These are phyloP conservation scores for Thermomyces lanuginosus DNA, from an alignment of 2,329 filamentous ascomycete species.

Conservation along the genomic window DNA sequence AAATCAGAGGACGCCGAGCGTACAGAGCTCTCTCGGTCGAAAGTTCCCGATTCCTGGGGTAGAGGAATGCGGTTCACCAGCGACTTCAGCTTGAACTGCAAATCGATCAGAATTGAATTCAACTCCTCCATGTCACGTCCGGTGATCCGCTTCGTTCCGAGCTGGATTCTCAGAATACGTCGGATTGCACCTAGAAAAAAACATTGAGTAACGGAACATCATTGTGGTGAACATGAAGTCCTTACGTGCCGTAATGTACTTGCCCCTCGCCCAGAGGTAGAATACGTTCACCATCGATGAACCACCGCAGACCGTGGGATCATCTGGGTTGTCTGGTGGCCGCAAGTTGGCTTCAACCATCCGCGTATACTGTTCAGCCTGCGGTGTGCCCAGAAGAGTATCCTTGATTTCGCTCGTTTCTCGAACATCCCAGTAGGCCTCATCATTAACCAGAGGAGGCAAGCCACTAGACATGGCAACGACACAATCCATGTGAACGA, in stretches of 20 bases:
- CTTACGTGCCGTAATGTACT: constrained; percentile 31
- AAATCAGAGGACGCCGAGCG: constrained; percentile 11
- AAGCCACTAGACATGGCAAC: constrained; percentile 35
- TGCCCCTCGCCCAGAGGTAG: constrained; percentile 28
- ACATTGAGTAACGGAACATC: neutral
- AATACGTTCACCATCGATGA: constrained; percentile 28
- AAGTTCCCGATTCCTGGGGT: constrained; percentile 7
- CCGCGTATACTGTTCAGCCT: constrained; percentile 22
- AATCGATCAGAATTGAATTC: constrained; percentile 24
- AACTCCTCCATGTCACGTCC: constrained; percentile 30
- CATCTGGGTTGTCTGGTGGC: constrained; percentile 25
- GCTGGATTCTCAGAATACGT: constrained; percentile 28
- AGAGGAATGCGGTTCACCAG: constrained; percentile 30
- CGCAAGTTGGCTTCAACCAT: constrained; percentile 17
- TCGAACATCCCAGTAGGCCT: constrained; percentile 33
- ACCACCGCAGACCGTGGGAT: constrained; percentile 24
- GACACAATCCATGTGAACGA: constrained; percentile 33
- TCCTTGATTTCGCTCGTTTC: constrained; percentile 33
- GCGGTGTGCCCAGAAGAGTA: constrained; percentile 22
- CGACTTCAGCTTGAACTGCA: constrained; percentile 26
- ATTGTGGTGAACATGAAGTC: constrained; percentile 3
- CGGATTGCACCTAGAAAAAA: constrained; percentile 22
- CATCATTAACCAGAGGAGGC: constrained; percentile 31
- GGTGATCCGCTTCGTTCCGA: constrained; percentile 29
- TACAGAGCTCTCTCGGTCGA: constrained; percentile 1